phyloP scores from a whole-genome alignment of 2,329 filamentous ascomycete genomes.

The Colletotrichum chrysophilum region DNA sequence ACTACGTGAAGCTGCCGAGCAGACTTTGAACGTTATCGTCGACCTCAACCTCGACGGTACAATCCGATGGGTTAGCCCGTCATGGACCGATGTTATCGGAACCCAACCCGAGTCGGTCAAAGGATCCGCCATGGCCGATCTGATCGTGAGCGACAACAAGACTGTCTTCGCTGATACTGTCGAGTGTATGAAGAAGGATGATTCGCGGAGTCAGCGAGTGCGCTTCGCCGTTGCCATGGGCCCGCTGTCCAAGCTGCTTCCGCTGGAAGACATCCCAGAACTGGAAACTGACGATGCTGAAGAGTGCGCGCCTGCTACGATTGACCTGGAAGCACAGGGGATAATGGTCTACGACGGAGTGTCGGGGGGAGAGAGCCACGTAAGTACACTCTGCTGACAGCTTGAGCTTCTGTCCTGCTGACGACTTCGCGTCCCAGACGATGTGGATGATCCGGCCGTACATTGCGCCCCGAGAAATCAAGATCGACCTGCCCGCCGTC shows the following conservation, averaged over 20 bases:
- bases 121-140: slow-evolving; percentile 78
- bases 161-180: slow-evolving; percentile 82
- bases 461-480: slow-evolving; percentile 86
- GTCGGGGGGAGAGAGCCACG: slow-evolving; percentile 87
- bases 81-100: slow-evolving; percentile 93
- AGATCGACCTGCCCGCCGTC: slow-evolving; percentile 88
- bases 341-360: slow-evolving; percentile 97
- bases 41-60: slow-evolving; percentile 90
- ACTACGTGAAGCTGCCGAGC: slow-evolving; percentile 92
- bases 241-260: slow-evolving; percentile 68
- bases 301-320: slow-evolving; percentile 50
- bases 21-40: slow-evolving; percentile 95
- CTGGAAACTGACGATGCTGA: slow-evolving; percentile 42
- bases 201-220: slow-evolving; percentile 89
- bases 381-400: slow-evolving; percentile 53
- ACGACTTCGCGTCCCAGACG: slow-evolving; percentile 59
- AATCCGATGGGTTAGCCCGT: slow-evolving; percentile 95
- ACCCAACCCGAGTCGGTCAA: slow-evolving; percentile 75
- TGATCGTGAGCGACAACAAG: slow-evolving; percentile 80
- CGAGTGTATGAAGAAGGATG: slow-evolving; percentile 89
- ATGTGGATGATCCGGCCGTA: slow-evolving; percentile 99
- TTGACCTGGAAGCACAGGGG: slow-evolving; percentile 92
- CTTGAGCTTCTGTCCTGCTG: not conserved
- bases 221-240: slow-evolving; percentile 78
- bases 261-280: slow-evolving; percentile 45